Percentiles rank a stretch among this genome's conserved stretches.
These are phyloP conservation scores for Rhodotorula mucilaginosa DNA, from an alignment of 1,284 basidiomycete species.

Conservation along the genomic window DNA sequence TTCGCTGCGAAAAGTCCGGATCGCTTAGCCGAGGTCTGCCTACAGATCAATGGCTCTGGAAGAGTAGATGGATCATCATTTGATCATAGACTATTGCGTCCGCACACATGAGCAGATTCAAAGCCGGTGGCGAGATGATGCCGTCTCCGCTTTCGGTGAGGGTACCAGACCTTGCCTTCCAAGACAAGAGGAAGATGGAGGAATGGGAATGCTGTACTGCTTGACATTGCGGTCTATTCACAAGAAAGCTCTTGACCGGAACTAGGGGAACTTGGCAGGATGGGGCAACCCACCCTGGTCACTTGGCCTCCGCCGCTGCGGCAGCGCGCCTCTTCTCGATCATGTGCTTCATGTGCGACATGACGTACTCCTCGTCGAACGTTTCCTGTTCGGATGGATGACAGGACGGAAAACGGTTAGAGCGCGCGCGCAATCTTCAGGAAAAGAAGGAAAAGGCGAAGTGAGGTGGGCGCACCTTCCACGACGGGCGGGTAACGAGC, in stretches of 20 bases:
- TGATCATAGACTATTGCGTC: not conserved
- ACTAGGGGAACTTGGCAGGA: too few relatives aligned
- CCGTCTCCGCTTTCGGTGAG: too few relatives aligned
- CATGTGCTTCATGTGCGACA: slow-evolving; percentile 10
- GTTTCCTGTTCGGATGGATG: slow-evolving; percentile 9
- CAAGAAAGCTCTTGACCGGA: too few relatives aligned
- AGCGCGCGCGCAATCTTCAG: not conserved
- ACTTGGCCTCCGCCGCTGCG: not conserved
- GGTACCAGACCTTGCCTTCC: too few relatives aligned
- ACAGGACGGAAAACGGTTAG: not conserved
- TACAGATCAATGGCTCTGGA: slow-evolving; percentile 12
- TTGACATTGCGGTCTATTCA: too few relatives aligned
- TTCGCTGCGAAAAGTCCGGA: too few relatives aligned
- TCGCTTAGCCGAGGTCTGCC: too few relatives aligned
- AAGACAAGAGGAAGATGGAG: too few relatives aligned
- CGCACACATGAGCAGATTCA: too few relatives aligned
- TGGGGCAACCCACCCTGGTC: too few relatives aligned
- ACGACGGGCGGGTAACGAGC: slow-evolving; percentile 29
- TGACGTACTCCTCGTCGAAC: slow-evolving; percentile 20
- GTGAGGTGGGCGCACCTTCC: slow-evolving; percentile 8
- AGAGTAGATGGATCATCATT: slow-evolving; percentile 12
- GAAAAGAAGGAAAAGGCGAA: not conserved
- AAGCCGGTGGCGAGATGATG: too few relatives aligned
- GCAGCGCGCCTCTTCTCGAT: slow-evolving; percentile 1
- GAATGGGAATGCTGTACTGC: too few relatives aligned